These are phyloP conservation scores for Eleusine indica DNA, from an alignment of 176 grass and related monocot species.

Conservation along the genomic window DNA sequence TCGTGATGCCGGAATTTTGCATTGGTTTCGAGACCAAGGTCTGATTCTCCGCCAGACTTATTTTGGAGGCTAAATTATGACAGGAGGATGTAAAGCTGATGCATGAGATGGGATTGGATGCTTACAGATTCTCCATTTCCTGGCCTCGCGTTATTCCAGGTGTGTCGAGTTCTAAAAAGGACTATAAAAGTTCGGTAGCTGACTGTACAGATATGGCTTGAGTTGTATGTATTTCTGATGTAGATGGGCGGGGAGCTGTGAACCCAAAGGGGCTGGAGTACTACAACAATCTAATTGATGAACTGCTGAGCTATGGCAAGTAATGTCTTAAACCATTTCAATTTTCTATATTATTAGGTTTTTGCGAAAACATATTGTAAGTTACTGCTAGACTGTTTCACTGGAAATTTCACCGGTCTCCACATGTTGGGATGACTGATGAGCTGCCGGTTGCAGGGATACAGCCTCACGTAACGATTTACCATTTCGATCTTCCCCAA, in stretches of 20 bases:
- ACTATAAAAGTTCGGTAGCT: no score
- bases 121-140: slow-evolving; percentile 81
- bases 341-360: no score
- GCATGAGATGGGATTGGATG: slow-evolving; percentile 74
- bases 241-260: slow-evolving; percentile 78
- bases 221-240: neutral
- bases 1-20: no score
- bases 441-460: slow-evolving; percentile 45
- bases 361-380: no score
- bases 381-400: no score
- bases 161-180: neutral
- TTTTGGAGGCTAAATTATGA: neutral
- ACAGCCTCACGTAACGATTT: slow-evolving; percentile 86
- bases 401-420: no score
- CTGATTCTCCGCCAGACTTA: no score
- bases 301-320: slow-evolving; percentile 72
- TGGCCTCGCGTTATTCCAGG: slow-evolving; percentile 91
- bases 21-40: no score
- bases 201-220: neutral
- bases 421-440: no score
- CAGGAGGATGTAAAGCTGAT: slow-evolving; percentile 94
- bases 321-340: no score
- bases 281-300: slow-evolving; percentile 88
- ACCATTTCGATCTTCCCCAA: slow-evolving; percentile 90
- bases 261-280: slow-evolving; percentile 81